Conservation (phyloP, 1,139 yeast species). For the Sugiyamaella grinbergsii region DNA sequence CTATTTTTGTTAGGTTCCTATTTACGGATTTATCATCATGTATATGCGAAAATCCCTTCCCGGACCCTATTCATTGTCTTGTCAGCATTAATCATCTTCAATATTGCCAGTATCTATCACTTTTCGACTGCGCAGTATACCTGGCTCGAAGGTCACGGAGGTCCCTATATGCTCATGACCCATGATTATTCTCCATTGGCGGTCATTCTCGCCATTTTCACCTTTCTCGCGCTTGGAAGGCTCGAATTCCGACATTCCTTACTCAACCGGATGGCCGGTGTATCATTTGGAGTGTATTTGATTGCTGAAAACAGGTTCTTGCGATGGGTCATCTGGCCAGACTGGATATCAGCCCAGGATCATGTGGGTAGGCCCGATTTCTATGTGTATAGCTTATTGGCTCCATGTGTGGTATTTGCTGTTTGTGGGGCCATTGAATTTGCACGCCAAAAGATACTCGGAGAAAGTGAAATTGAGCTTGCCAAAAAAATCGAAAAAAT, state of each 20-base stretch:
- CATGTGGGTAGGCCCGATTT: constrained; percentile 1
- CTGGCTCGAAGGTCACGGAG: constrained; percentile 15
- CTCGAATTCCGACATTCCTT: constrained; percentile 7
- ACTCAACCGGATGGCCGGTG: constrained; percentile 10
- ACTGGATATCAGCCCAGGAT: constrained; percentile 10
- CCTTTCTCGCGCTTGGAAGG: constrained; percentile 6
- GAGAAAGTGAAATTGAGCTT: not conserved
- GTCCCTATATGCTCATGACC: constrained; percentile 12
- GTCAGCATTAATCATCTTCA: constrained; percentile 6
- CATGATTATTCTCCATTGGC: constrained; percentile 17
- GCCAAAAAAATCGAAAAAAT: constrained; percentile 2
- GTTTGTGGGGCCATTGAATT: not conserved
- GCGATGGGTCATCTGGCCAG: constrained; percentile 6
- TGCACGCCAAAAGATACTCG: constrained; percentile 4
- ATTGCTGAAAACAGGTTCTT: constrained; percentile 13
- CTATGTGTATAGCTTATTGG: constrained; percentile 6
- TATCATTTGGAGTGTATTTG: constrained; percentile 17
- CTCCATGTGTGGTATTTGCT: constrained; percentile 11
- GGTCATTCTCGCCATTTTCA: constrained; percentile 3
- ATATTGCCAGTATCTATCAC: constrained; percentile 12
- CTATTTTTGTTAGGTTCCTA: constrained; percentile 17
- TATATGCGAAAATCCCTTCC: constrained; percentile 3
- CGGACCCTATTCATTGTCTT: not conserved
- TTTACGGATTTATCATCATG: constrained; percentile 3
- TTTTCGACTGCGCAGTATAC: constrained; percentile 1